Evolutionary conservation across 2,329 filamentous ascomycete species (phyloP), one percentile per base, ranked within the genome.

Genomic region (Alternaria arborescens): DNA sequence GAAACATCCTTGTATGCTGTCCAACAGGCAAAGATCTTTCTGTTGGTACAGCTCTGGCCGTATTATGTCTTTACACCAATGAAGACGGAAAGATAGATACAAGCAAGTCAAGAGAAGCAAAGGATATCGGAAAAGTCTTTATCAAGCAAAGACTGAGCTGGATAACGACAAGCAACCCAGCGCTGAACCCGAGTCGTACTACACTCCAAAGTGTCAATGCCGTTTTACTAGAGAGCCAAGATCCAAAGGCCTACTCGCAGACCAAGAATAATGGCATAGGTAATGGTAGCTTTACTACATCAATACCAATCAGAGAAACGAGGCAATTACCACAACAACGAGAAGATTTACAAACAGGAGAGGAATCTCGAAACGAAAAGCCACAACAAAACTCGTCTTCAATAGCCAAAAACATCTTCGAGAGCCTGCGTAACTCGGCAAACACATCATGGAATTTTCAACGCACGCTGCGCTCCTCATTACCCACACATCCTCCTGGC

Each of bases 181-280:
- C 91, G 67, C 91, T 90, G 3, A 97, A 96, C 74, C 94, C 94
- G 0, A 94, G 89, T 64, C 85, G 95, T 36, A 86, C 91, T 22
- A 97, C 94, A 0, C 81, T 98, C 38, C 94, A 97, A 78, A 94
- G 92, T 68, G 90, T 98, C 5, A 97, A 98, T 78, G 91, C 91
- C 56, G 97, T 92, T 71, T 80, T 98, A 52, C 94, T 98, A 88
- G 14, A 62, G 41, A 58, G 42, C 12, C 43, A 58, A 10, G 48
- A 62, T 16, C 55, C 44, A 34, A 62, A 57, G 60, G 44, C 53
- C 8, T 10, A 7, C n/a, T 22, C 28, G 20, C 44, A 53, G 43
- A 20, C 20, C 10, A 56, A 20, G 4, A 20, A 3, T 18, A 44
- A 40, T 26, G 16, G n/a, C 16, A 28, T 16, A 1, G 4, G 36